Percentiles rank a stretch among this genome's conserved stretches.
Conservation (phyloP, 768 basidiomycete species). For the Mycena amicta region DNA sequence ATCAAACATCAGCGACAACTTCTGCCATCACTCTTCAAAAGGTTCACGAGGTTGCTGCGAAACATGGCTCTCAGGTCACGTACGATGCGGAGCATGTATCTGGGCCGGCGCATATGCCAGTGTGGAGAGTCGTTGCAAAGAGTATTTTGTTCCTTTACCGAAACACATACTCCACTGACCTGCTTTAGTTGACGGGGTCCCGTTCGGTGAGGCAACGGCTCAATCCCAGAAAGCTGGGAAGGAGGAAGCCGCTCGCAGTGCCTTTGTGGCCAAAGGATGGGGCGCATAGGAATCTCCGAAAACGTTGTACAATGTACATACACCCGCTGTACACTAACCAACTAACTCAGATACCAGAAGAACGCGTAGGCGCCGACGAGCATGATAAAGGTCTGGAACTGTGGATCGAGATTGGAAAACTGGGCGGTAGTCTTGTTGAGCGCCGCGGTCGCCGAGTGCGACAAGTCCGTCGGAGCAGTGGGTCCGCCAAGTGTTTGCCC, state of each 20-base stretch:
- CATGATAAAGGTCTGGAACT: slow-evolving; percentile 46
- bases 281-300: slow-evolving; percentile 24
- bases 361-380: slow-evolving; percentile 66
- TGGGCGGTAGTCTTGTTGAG: slow-evolving; percentile 41
- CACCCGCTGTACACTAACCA: too few species aligned
- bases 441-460: slow-evolving; percentile 35
- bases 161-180: too few species aligned
- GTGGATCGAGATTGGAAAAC: slow-evolving; percentile 63
- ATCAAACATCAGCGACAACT: slow-evolving; percentile 46
- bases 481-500: slow-evolving; percentile 73
- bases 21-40: neutral
- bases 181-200: neutral
- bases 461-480: slow-evolving; percentile 37
- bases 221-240: slow-evolving; percentile 69
- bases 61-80: slow-evolving; percentile 38
- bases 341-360: slow-evolving; percentile 52
- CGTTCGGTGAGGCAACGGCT: slow-evolving; percentile 38
- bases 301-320: too few species aligned
- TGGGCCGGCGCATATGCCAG: slow-evolving; percentile 58
- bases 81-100: slow-evolving; percentile 46
- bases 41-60: slow-evolving; percentile 6
- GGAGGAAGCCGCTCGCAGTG: slow-evolving; percentile 66
- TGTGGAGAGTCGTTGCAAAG: slow-evolving; percentile 57
- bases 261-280: slow-evolving; percentile 59
- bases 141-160: slow-evolving; percentile 41